A percentile compares a stretch with the other conserved stretches of the same genome.
These are phyloP conservation scores for Fusarium avenaceum DNA, from an alignment of 2,329 filamentous ascomycete species.

Conservation along the genomic window DNA sequence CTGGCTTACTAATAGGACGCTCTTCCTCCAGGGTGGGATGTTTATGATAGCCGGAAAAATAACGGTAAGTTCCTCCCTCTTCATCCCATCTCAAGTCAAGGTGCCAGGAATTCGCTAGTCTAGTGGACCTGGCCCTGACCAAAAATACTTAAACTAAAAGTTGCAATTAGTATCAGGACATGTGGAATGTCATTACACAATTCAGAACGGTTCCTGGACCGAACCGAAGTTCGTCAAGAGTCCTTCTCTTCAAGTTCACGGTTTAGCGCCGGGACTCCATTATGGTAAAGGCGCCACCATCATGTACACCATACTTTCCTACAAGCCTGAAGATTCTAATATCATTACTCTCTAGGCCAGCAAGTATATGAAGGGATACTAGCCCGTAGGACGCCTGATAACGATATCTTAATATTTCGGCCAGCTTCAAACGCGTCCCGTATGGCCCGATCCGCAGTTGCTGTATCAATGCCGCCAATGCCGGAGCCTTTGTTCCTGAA, in stretches of 20 bases:
- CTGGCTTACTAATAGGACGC: too few species aligned
- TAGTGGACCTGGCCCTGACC: not conserved
- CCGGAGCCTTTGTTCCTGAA: not conserved
- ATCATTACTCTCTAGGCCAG: not conserved
- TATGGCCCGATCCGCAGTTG: not conserved
- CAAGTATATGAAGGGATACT: conserved; percentile 1
- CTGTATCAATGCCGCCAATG: not conserved
- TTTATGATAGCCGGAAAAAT: not conserved
- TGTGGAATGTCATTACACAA: not conserved
- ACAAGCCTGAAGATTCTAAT: too few species aligned
- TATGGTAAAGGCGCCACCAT: not conserved
- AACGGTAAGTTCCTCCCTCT: not conserved
- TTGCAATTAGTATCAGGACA: not conserved
- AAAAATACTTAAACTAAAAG: not conserved
- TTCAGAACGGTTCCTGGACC: not conserved
- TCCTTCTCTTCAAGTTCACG: conserved; percentile 3
- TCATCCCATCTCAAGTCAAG: not conserved
- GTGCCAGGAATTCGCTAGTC: too few species aligned
- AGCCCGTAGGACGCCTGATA: not conserved
- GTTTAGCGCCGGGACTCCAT: not conserved
- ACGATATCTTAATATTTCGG: conserved; percentile 3
- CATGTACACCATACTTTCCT: too few species aligned
- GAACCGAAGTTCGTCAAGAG: not conserved
- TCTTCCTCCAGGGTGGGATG: not conserved
- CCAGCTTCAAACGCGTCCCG: not conserved